Evolutionary conservation across 2,329 filamentous ascomycete species (phyloP).

Genomic region (Fusarium incarnatum): DNA sequence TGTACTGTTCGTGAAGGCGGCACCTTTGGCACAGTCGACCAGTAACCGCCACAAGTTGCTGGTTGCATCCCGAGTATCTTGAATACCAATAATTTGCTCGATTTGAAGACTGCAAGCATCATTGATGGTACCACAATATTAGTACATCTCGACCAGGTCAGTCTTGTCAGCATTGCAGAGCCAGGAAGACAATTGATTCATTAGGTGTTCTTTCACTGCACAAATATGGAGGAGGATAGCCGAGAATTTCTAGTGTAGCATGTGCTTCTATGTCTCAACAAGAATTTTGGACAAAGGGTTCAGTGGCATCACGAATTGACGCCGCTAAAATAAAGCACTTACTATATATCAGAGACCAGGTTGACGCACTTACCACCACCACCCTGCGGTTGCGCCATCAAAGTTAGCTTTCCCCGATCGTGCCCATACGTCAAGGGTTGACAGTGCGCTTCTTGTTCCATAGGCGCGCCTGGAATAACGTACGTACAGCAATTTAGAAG

Average conservation of each 20-base stretch:
- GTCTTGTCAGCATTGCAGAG: background rate
- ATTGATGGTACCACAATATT: background rate
- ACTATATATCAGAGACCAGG: slow-evolving; percentile 8
- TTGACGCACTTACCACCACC: slow-evolving; percentile 24
- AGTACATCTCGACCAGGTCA: background rate
- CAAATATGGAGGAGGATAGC: background rate
- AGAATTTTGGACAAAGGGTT: slow-evolving; percentile 9
- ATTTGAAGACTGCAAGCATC: background rate
- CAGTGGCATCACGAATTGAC: slow-evolving; percentile 11
- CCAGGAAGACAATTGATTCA: background rate
- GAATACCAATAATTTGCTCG: background rate
- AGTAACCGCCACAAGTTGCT: background rate
- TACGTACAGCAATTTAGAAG: slow-evolving; percentile 10
- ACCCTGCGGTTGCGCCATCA: slow-evolving; percentile 16
- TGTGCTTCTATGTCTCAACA: background rate
- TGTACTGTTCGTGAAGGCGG: background rate
- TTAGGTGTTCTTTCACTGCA: too few species aligned
- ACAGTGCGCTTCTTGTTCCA: slow-evolving; percentile 24
- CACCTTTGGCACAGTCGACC: slow-evolving; percentile 18
- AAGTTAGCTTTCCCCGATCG: slow-evolving; percentile 21
- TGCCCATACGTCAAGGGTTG: slow-evolving; percentile 22
- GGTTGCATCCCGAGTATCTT: background rate
- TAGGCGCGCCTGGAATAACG: slow-evolving; percentile 40
- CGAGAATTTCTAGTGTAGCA: background rate
- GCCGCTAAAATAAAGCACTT: slow-evolving; percentile 33